A percentile compares a stretch with the other conserved stretches of the same genome.
These are phyloP conservation scores for Ceratocystis cubensis DNA, from an alignment of 2,329 filamentous ascomycete species.

Conservation along the genomic window DNA sequence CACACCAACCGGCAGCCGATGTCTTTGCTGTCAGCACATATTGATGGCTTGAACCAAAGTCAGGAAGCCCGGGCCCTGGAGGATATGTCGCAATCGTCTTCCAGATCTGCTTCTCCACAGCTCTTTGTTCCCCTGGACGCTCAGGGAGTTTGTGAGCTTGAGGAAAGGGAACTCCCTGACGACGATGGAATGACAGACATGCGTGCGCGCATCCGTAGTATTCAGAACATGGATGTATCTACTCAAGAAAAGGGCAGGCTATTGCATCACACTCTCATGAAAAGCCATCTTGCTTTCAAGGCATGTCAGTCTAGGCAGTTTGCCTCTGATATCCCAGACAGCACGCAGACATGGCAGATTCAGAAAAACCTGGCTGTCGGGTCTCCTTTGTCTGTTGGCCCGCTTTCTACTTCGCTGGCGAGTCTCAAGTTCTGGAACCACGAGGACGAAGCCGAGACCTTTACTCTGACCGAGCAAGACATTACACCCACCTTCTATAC, in stretches of 20 bases:
- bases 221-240: slow-evolving; percentile 49
- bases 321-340: neutral
- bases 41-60: neutral
- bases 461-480: slow-evolving; percentile 47
- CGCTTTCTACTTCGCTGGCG: slow-evolving; percentile 32
- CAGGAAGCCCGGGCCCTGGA: neutral
- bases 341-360: slow-evolving; percentile 23
- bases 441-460: slow-evolving; percentile 31
- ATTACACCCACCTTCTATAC: slow-evolving; percentile 51
- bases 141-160: neutral
- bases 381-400: slow-evolving; percentile 21
- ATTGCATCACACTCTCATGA: slow-evolving; percentile 59
- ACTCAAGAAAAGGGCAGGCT: slow-evolving; percentile 55
- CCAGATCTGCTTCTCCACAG: slow-evolving; percentile 2
- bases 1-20: neutral
- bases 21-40: neutral
- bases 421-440: slow-evolving; percentile 49
- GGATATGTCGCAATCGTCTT: neutral
- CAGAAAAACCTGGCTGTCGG: slow-evolving; percentile 23
- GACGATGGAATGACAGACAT: slow-evolving; percentile 66
- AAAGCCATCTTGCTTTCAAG: slow-evolving; percentile 41
- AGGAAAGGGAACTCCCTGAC: slow-evolving; percentile 38
- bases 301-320: neutral
- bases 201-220: slow-evolving; percentile 53
- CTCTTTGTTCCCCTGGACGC: neutral